These are phyloP conservation scores for Septoria petroselini DNA, from an alignment of 2,329 filamentous ascomycete genomes.

Conservation along the genomic window DNA sequence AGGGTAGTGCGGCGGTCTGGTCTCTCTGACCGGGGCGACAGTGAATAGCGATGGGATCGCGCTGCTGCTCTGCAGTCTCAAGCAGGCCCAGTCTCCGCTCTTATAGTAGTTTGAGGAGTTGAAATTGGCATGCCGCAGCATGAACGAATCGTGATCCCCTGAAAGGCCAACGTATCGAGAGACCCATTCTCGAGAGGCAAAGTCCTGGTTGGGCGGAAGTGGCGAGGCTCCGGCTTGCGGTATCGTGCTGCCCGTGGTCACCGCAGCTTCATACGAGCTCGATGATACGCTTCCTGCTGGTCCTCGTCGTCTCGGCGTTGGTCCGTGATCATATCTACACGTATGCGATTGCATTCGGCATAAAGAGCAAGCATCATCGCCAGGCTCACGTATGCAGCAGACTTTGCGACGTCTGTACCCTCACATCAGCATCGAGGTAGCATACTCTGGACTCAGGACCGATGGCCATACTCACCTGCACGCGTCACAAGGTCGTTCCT, in stretches of 20 bases:
- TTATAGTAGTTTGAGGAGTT: constrained; percentile 26
- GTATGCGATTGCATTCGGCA: constrained; percentile 24
- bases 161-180: constrained; percentile 25
- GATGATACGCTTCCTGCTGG: constrained; percentile 8
- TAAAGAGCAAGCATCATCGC: constrained; percentile 27
- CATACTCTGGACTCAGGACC: background rate
- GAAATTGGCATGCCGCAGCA: constrained; percentile 27
- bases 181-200: constrained; percentile 21
- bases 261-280: constrained; percentile 4
- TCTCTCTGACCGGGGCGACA: constrained; percentile 19
- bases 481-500: constrained; percentile 28
- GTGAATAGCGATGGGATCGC: constrained; percentile 21
- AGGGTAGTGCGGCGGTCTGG: constrained; percentile 24
- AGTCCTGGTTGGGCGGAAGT: background rate
- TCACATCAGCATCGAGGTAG: background rate
- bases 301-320: constrained; percentile 25
- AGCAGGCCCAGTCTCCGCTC: constrained; percentile 25
- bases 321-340: constrained; percentile 27
- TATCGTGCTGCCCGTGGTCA: constrained; percentile 1
- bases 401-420: constrained; percentile 23
- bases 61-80: constrained; percentile 17
- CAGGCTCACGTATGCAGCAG: constrained; percentile 27
- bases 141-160: constrained; percentile 26
- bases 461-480: constrained; percentile 5
- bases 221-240: background rate